Conservation (phyloP, 305 asterid genomes). For the Solanum hybrid region DNA sequence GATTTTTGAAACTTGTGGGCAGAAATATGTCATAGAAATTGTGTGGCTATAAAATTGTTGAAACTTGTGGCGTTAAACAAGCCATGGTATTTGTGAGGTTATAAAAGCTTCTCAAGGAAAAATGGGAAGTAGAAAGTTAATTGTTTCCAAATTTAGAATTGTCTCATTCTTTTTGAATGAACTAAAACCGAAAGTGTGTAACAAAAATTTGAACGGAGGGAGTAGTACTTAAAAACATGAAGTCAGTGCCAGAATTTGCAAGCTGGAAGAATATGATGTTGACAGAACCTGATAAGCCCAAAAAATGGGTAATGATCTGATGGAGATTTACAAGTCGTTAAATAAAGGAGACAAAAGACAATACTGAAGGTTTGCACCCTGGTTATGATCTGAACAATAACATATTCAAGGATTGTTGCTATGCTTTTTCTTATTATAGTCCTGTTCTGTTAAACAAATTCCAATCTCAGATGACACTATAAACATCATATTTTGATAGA, state of each 20-base stretch:
- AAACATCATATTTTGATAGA: neutral
- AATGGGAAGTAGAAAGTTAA: neutral
- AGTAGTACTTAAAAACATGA: neutral
- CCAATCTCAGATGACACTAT: neutral
- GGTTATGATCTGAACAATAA: neutral
- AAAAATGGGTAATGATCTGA: neutral
- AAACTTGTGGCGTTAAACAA: neutral
- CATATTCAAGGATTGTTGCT: neutral
- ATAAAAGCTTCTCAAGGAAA: neutral
- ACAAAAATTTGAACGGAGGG: neutral
- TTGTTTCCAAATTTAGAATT: neutral
- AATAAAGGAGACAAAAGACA: neutral
- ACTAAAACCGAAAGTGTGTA: neutral
- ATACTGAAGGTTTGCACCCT: neutral
- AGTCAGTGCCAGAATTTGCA: neutral
- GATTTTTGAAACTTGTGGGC: neutral
- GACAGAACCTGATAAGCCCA: slow-evolving; percentile 1
- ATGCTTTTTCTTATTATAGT: neutral
- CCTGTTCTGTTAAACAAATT: neutral
- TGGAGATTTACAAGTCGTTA: neutral
- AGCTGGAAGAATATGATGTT: neutral
- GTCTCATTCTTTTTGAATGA: neutral
- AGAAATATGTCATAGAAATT: neutral
- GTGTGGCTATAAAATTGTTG: neutral
- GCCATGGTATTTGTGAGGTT: neutral